Evolutionary conservation across 2,329 filamentous ascomycete genomes (phyloP).

Genomic region (Saccharata proteae): DNA sequence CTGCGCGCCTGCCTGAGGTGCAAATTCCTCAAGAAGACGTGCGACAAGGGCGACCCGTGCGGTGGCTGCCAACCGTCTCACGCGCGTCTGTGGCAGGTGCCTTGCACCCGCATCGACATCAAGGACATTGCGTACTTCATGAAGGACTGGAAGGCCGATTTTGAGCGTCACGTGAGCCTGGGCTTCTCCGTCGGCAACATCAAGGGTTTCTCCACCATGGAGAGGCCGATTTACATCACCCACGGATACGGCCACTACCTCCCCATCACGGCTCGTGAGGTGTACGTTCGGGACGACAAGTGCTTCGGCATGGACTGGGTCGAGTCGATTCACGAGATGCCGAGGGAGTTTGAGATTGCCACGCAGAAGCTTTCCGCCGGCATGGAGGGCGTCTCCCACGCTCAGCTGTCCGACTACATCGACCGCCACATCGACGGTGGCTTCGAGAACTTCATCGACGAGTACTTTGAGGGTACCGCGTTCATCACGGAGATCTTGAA

Average conservation of each 20-base stretch:
- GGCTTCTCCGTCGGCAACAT: slow-evolving; percentile 91
- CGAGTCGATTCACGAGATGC: slow-evolving; percentile 64
- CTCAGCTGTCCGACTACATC: slow-evolving; percentile 78
- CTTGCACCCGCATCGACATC: slow-evolving; percentile 95
- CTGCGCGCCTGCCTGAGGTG: slow-evolving; percentile 85
- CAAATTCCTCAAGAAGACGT: slow-evolving; percentile 99
- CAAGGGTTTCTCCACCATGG: slow-evolving; percentile 61
- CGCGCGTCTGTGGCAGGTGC: slow-evolving; percentile 91
- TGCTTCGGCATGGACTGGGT: slow-evolving; percentile 93
- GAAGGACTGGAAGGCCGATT: slow-evolving; percentile 98
- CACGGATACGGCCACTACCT: slow-evolving; percentile 91
- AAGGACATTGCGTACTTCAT: slow-evolving; percentile 98
- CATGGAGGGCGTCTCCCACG: slow-evolving; percentile 71
- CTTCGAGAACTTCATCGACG: slow-evolving; percentile 87
- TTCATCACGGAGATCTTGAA: slow-evolving; percentile 95
- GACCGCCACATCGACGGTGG: slow-evolving; percentile 88
- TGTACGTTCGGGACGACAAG: slow-evolving; percentile 81
- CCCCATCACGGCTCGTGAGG: slow-evolving; percentile 85
- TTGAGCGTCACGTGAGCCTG: slow-evolving; percentile 76
- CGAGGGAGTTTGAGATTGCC: slow-evolving; percentile 70
- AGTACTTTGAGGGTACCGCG: slow-evolving; percentile 89
- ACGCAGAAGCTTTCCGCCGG: slow-evolving; percentile 84
- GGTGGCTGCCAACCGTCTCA: slow-evolving; percentile 92
- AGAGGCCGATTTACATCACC: slow-evolving; percentile 74
- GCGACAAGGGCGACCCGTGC: slow-evolving; percentile 94